Percentiles rank a stretch among this genome's conserved stretches.
phyloP scores from a whole-genome alignment of 2,329 filamentous ascomycete species.

The Cytospora piceicola region DNA sequence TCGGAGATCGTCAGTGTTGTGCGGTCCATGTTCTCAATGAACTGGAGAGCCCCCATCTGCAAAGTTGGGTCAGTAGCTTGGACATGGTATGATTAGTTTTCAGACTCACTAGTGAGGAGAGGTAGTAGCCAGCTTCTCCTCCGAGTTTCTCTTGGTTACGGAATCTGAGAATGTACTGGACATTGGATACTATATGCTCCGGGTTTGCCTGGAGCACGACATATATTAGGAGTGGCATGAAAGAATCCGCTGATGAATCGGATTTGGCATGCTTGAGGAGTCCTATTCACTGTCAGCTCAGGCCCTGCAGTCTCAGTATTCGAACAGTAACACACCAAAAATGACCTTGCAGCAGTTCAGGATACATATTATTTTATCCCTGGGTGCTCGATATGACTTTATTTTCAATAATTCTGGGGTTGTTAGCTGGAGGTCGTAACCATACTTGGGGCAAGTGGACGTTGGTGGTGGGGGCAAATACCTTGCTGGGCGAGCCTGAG shows the following conservation, averaged over 20 bases:
- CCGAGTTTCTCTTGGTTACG: conserved; percentile 96
- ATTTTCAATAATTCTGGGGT: conserved; percentile 87
- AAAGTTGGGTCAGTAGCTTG: not conserved
- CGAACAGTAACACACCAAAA: conserved; percentile 67
- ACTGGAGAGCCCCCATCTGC: conserved; percentile 89
- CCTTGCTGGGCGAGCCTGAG: conserved; percentile 87
- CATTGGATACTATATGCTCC: conserved; percentile 93
- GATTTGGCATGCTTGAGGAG: conserved; percentile 89
- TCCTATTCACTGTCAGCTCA: conserved; percentile 50
- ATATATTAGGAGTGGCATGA: conserved; percentile 93
- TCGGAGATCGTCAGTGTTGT: conserved; percentile 92
- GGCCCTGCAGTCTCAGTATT: not conserved
- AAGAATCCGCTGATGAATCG: conserved; percentile 94
- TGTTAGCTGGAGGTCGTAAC: conserved; percentile 33
- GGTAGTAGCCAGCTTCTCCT: conserved; percentile 97
- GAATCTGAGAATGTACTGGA: conserved; percentile 97
- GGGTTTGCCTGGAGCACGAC: conserved; percentile 94
- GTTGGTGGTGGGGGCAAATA: not conserved
- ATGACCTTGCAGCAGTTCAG: conserved; percentile 99
- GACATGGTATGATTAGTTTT: not conserved
- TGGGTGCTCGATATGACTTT: conserved; percentile 92
- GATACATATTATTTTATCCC: conserved; percentile 98
- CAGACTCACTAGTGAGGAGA: conserved; percentile 77
- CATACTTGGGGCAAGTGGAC: conserved; percentile 40
- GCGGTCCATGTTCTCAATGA: conserved; percentile 94